A percentile compares a stretch with the other conserved stretches of the same genome.
phyloP scores from a whole-genome alignment of 2,329 filamentous ascomycete genomes.

The Fonsecaea erecta region DNA sequence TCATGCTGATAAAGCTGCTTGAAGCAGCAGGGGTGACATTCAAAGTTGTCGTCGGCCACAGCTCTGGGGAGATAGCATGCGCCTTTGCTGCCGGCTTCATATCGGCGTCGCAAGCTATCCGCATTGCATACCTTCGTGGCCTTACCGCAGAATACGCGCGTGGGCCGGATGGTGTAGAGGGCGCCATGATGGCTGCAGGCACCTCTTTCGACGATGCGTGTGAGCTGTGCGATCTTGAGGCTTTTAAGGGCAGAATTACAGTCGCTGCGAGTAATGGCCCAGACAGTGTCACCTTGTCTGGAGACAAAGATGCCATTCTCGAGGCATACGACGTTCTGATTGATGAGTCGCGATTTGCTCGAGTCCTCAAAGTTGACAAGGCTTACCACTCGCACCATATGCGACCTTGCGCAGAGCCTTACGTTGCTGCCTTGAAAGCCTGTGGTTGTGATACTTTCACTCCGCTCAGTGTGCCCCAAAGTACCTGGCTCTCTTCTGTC shows the following conservation, averaged over 20 bases:
- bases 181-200: conserved; percentile 43
- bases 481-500: conserved; percentile 11
- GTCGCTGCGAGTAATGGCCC: conserved; percentile 44
- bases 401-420: conserved; percentile 22
- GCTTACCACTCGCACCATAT: conserved; percentile 48
- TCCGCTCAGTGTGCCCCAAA: background rate
- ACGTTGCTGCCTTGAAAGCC: conserved; percentile 6
- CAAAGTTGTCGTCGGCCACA: conserved; percentile 42
- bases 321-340: conserved; percentile 32
- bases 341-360: conserved; percentile 35
- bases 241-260: conserved; percentile 5
- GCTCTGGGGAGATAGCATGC: conserved; percentile 45
- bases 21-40: conserved; percentile 37
- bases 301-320: conserved; percentile 37
- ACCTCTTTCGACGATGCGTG: conserved; percentile 24
- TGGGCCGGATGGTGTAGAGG: conserved; percentile 21
- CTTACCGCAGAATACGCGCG: background rate
- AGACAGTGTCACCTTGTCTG: conserved; percentile 42
- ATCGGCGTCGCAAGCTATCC: conserved; percentile 25
- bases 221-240: conserved; percentile 9
- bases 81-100: conserved; percentile 42
- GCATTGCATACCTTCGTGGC: conserved; percentile 39
- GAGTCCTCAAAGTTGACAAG: conserved; percentile 38
- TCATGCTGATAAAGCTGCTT: conserved; percentile 43
- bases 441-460: background rate